These are phyloP conservation scores for Sarocladiaceae sp. DNA, from an alignment of 2,329 filamentous ascomycete species.

Conservation along the genomic window DNA sequence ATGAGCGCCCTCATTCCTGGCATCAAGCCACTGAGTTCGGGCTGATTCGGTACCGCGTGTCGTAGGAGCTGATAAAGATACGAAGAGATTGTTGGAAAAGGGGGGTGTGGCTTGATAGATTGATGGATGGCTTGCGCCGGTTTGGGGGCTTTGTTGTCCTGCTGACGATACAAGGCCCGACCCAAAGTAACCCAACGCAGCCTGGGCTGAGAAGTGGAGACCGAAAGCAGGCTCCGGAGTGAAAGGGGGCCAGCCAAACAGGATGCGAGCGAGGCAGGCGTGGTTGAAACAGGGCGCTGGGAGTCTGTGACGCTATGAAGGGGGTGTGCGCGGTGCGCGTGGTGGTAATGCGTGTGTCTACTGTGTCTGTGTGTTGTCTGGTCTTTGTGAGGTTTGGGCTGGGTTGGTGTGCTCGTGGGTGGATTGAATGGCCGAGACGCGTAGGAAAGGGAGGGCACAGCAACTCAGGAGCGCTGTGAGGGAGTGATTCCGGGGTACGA, in stretches of 20 bases:
- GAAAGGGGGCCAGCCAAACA: neutral
- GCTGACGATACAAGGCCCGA: too few relatives aligned
- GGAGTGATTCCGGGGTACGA: too few relatives aligned
- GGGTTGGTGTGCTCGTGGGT: too few relatives aligned
- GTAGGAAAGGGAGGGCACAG: too few relatives aligned
- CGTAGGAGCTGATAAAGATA: slow-evolving; percentile 1
- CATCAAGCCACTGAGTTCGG: too few relatives aligned
- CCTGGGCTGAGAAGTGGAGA: neutral
- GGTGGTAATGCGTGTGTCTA: too few relatives aligned
- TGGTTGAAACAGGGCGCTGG: slow-evolving; percentile 3
- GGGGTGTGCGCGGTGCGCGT: slow-evolving; percentile 6
- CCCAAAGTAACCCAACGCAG: too few relatives aligned
- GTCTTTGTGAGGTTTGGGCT: too few relatives aligned
- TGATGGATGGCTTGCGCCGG: slow-evolving; percentile 5
- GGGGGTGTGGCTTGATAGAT: neutral
- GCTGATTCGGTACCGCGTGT: slow-evolving; percentile 4
- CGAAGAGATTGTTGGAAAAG: neutral
- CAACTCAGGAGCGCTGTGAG: too few relatives aligned
- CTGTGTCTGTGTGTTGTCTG: too few relatives aligned
- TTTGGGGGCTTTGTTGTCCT: slow-evolving; percentile 8
- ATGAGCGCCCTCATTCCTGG: too few relatives aligned
- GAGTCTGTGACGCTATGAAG: neutral
- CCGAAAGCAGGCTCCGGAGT: neutral
- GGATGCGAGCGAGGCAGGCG: neutral
- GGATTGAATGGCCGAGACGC: too few relatives aligned